A percentile compares a stretch with the other conserved stretches of the same genome.
Evolutionary conservation across 2,329 filamentous ascomycete species (phyloP).

Genomic region (Pestalotiopsis sp.): DNA sequence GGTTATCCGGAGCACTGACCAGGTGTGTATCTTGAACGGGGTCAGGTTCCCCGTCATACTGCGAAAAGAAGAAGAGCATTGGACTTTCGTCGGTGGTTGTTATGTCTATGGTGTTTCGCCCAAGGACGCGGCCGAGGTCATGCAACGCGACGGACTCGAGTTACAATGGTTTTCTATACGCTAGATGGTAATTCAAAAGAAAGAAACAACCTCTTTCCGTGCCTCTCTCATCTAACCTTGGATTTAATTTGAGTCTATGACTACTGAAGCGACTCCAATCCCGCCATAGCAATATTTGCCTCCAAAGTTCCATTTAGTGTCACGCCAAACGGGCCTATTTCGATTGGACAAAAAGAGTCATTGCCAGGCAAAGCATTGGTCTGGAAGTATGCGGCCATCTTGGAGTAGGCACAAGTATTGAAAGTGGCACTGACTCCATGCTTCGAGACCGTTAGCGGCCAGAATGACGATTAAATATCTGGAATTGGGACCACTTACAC

Average conservation of each 20-base stretch:
- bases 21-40: neutral
- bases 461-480: neutral
- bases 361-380: slow-evolving; percentile 16
- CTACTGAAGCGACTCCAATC: neutral
- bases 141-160: neutral
- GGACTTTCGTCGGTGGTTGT: neutral
- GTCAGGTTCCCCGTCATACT: neutral
- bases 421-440: slow-evolving; percentile 3
- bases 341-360: slow-evolving; percentile 18
- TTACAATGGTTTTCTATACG: neutral
- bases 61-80: neutral
- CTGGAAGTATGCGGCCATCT: slow-evolving; percentile 17
- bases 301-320: slow-evolving; percentile 16
- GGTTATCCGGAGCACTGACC: neutral
- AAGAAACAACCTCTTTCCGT: neutral
- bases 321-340: slow-evolving; percentile 10
- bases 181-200: neutral
- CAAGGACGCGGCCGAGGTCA: neutral
- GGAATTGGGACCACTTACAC: slow-evolving; percentile 10
- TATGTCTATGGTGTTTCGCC: neutral
- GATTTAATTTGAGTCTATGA: neutral
- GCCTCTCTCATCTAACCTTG: neutral
- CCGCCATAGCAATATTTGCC: slow-evolving; percentile 3
- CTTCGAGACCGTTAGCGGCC: slow-evolving; percentile 1
- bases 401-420: slow-evolving; percentile 11